Evolutionary conservation across 2,329 filamentous ascomycete genomes (phyloP), one percentile per base, ranked within the genome.

Genomic region (Fulvia fulva): DNA sequence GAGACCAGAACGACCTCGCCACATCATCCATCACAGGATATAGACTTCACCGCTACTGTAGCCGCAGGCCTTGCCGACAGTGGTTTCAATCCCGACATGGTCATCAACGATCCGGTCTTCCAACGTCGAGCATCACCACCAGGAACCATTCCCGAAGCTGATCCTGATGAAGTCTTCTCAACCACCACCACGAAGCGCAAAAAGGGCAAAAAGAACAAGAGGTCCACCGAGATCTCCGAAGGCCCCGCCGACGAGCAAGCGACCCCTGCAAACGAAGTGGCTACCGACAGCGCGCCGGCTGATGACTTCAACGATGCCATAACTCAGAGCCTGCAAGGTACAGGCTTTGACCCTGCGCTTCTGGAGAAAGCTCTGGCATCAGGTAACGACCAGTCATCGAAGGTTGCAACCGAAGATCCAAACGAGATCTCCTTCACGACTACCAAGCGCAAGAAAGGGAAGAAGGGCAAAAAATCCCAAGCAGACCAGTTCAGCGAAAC

Each of bases 41-140:
- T 78, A 34, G 78, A 79, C 60, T 80, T 80, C 55, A 75, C 78
- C 23, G 78, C 77, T 4, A 76, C 77, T 4, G 66, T 80, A 7
- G 77, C 77, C 22, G 77, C 76, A 52, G 77, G 76, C 28, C 64
- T 80, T 14, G 71, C 75, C 57, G 74, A 77, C 52, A 77, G 76
- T 25, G 78, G 78, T 30, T 80, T 80, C 62, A 70, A 79, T 62
- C 72, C 76, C 4, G 69, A 75, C 50, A 68, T 78, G 30, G 77
- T 79, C 6, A 70, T 79, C 47, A 71, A 78, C 22, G 74, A 80
- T 60, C 71, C 74, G 21, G 53, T 59, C 0, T 74, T 73, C 57
- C 70, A 73, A 46, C 67, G 71, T 9, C 59, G 71, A 62, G 62
- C 68, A n/a, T 73, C 73, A 8, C 72, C 72, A 9, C 63, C 71